phyloP scores from a whole-genome alignment of 345 rosid species.

The Acer negundo region DNA sequence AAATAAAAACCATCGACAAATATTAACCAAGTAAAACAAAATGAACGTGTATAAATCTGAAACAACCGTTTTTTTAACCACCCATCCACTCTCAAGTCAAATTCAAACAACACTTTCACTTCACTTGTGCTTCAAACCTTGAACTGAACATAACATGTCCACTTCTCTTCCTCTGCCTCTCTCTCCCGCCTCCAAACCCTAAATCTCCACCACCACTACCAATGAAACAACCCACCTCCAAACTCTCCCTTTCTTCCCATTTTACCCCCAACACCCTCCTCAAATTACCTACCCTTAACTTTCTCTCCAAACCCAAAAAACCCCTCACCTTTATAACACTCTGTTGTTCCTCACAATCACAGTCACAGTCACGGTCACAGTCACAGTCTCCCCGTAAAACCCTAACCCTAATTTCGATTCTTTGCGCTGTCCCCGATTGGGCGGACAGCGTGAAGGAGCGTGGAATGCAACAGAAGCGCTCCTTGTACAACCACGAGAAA shows the following conservation, averaged over 20 bases:
- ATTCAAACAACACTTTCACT: neutral
- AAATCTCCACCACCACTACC: slow-evolving; percentile 11
- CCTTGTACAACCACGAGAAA: slow-evolving; percentile 74
- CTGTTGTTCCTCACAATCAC: slow-evolving; percentile 30
- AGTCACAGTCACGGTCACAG: slow-evolving; percentile 9
- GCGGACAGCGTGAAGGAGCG: slow-evolving; percentile 79
- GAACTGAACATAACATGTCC: slow-evolving; percentile 26
- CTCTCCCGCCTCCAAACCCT: slow-evolving; percentile 30
- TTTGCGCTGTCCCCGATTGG: slow-evolving; percentile 82
- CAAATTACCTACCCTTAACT: slow-evolving; percentile 23
- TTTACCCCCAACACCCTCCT: slow-evolving; percentile 33
- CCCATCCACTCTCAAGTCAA: neutral
- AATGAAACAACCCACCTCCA: slow-evolving; percentile 46
- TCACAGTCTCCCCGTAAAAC: slow-evolving; percentile 13
- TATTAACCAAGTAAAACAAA: neutral
- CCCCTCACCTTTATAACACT: slow-evolving; percentile 25
- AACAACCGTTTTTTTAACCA: slow-evolving; percentile 27
- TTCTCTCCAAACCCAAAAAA: slow-evolving; percentile 38
- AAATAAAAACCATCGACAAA: no score
- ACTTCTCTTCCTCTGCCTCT: slow-evolving; percentile 25
- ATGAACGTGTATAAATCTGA: slow-evolving; percentile 39
- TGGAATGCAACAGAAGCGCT: slow-evolving; percentile 69
- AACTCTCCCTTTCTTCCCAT: slow-evolving; percentile 39
- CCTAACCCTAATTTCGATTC: slow-evolving; percentile 49
- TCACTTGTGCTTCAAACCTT: neutral